Base-by-base conservation (phyloP, 2,329 filamentous ascomycete genomes). In the Fusarium musae region DNA sequence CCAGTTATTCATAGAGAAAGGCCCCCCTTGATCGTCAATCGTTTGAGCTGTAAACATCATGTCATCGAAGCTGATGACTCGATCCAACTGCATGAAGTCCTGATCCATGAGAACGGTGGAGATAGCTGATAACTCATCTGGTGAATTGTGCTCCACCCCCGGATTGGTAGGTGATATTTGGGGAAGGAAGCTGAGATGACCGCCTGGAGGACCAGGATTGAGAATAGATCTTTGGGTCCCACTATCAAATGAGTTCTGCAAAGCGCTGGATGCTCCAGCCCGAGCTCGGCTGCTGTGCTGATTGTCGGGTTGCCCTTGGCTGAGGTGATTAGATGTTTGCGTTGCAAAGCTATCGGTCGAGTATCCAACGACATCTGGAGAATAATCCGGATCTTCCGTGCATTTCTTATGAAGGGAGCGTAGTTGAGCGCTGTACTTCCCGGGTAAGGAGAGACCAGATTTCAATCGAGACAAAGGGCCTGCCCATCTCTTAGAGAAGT, bases 41-140 rank as follows among this genome's bases (percentile, higher is more conserved):
- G 71, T 74, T 16, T 73, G 71, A 30, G 71, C 67, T 5, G 76
- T 75, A n/a, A 81, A 82, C 63, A 81, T 78, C 70, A 79, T 78
- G 37, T 82, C 80, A 28, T 82, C 79, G n/a, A 81, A 80, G 19
- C 78, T 81, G 5, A 82, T 82, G 0, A 82, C 71, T 1, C 81
- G 63, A 16, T 82, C 81, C 52, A 82, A 58, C 3, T 79, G 77
- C 66, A 80, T 74, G n/a, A 82, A 82, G 0, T 75, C 60, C 21
- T 81, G 79, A 10, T 81, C 74, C 72, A 81, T 78, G 3, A 81
- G 56, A 28, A 78, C 76, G 3, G 79, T 79, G 1, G 78, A 81
- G 5, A 83, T 83, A 1, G 72, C 66, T 1, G 78, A 78, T 1
- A 80, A 57, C 43, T 78, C 76, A 21, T 81, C 79, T 0, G 71